A percentile compares a stretch with the other conserved stretches of the same genome.
phyloP scores from a whole-genome alignment of 2,329 filamentous ascomycete species.

The Trichoderma semiorbis region DNA sequence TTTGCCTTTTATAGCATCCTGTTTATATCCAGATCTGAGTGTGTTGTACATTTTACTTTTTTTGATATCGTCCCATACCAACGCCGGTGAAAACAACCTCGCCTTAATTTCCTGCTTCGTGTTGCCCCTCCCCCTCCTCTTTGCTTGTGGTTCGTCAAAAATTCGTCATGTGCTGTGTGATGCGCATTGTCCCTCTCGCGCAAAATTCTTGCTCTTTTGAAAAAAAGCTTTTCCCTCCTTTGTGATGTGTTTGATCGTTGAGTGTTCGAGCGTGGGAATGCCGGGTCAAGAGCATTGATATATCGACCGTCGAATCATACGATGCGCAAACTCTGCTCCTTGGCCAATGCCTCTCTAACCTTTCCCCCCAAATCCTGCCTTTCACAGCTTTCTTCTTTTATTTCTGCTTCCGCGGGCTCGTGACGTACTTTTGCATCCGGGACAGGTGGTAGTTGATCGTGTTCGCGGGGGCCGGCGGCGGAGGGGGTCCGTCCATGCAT shows the following conservation, averaged over 20 bases:
- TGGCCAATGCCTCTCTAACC: background rate
- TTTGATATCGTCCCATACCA: background rate
- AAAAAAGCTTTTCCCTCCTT: rapidly evolving
- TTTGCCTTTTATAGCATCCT: background rate
- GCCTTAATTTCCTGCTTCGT: background rate
- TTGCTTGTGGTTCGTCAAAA: background rate
- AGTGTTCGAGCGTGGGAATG: background rate
- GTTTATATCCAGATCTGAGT: background rate
- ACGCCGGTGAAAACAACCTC: background rate
- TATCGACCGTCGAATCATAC: background rate
- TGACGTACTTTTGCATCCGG: conserved; percentile 71
- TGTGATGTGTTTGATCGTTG: background rate
- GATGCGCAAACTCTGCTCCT: background rate
- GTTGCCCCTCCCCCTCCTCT: background rate
- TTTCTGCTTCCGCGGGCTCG: conserved; percentile 37
- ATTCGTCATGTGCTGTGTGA: background rate
- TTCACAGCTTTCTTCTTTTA: conserved; percentile 20
- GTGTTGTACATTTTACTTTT: background rate
- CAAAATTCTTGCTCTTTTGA: background rate
- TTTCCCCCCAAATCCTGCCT: background rate
- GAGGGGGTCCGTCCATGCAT: conserved; percentile 77
- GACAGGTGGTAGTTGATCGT: conserved; percentile 92
- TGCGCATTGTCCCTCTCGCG: background rate
- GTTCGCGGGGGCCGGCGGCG: conserved; percentile 50
- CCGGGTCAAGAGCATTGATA: background rate